Evolutionary conservation across 192 early-diverging fungal genomes (phyloP).

Genomic region (Coemansia sp.): DNA sequence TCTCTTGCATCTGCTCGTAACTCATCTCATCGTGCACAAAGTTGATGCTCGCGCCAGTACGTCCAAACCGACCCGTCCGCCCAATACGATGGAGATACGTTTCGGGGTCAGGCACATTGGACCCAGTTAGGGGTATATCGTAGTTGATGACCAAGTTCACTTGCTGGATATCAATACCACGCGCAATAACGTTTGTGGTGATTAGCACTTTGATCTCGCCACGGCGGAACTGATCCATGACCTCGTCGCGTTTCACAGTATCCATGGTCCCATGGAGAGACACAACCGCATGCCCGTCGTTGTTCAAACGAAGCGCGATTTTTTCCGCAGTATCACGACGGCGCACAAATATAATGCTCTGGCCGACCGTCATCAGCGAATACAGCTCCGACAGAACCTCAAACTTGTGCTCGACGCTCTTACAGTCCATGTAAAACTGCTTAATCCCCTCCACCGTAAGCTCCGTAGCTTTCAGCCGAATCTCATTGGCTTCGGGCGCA

Average conservation of each 20-base stretch:
- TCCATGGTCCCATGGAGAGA: slow-evolving; percentile 82
- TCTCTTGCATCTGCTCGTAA: slow-evolving; percentile 75
- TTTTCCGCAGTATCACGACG: slow-evolving; percentile 78
- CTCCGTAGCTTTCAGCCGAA: slow-evolving; percentile 82
- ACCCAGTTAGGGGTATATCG: slow-evolving; percentile 79
- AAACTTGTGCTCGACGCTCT: slow-evolving; percentile 72
- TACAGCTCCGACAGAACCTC: slow-evolving; percentile 70
- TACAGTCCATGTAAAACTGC: slow-evolving; percentile 97
- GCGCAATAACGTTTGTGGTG: slow-evolving; percentile 94
- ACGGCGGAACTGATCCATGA: slow-evolving; percentile 89
- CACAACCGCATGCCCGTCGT: slow-evolving; percentile 79
- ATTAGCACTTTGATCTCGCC: slow-evolving; percentile 92
- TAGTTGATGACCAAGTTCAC: slow-evolving; percentile 96
- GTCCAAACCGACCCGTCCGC: slow-evolving; percentile 95
- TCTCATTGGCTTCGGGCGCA: slow-evolving; percentile 84
- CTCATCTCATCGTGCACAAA: slow-evolving; percentile 82
- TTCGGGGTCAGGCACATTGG: slow-evolving; percentile 74
- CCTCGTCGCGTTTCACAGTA: slow-evolving; percentile 74
- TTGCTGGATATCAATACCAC: slow-evolving; percentile 96
- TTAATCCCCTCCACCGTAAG: slow-evolving; percentile 91
- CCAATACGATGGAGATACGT: slow-evolving; percentile 98
- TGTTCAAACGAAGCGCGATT: slow-evolving; percentile 70
- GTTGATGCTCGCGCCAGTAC: slow-evolving; percentile 91
- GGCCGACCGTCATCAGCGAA: slow-evolving; percentile 84
- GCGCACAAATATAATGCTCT: slow-evolving; percentile 95